Percentiles rank a stretch among this genome's conserved stretches.
Conservation (phyloP, 1,284 basidiomycete genomes). For the Marasmius sp. region DNA sequence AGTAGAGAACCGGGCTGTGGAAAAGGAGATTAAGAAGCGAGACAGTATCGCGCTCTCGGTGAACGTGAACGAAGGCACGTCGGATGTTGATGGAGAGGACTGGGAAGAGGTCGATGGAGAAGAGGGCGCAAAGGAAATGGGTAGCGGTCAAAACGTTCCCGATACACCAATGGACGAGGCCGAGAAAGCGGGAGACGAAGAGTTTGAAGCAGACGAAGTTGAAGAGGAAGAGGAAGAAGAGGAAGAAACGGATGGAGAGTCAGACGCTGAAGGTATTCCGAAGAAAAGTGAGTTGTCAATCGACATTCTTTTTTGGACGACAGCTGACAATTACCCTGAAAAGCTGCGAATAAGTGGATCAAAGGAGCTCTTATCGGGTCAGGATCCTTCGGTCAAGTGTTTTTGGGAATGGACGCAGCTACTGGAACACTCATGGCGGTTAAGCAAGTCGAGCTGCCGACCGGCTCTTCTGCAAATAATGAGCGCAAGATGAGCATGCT, state of each 20-base stretch:
- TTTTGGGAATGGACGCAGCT: constrained; percentile 95
- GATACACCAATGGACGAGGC: constrained; percentile 30
- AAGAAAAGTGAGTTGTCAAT: constrained; percentile 51
- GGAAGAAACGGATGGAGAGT: constrained; percentile 52
- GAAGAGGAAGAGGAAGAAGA: constrained; percentile 43
- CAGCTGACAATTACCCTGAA: constrained; percentile 14
- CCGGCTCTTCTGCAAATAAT: constrained; percentile 84
- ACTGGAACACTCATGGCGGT: constrained; percentile 97
- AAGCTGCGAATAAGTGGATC: constrained; percentile 90
- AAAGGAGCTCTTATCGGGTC: constrained; percentile 97
- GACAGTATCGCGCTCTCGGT: constrained; percentile 42
- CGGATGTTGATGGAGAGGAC: constrained; percentile 50
- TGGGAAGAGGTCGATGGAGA: constrained; percentile 64
- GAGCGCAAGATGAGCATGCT: constrained; percentile 96
- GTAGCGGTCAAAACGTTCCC: constrained; percentile 20
- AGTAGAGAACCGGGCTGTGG: constrained; percentile 74
- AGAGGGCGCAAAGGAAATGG: constrained; percentile 40
- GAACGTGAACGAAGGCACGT: constrained; percentile 35
- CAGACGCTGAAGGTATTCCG: constrained; percentile 57
- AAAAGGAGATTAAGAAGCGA: constrained; percentile 47
- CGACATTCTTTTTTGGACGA: background rate
- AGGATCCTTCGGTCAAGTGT: constrained; percentile 94
- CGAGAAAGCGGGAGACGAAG: constrained; percentile 45
- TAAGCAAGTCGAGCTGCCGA: constrained; percentile 96
- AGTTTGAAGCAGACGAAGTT: constrained; percentile 40